Evolutionary conservation across 2,329 filamentous ascomycete genomes (phyloP).

Genomic region (Fusarium decemcellulare): DNA sequence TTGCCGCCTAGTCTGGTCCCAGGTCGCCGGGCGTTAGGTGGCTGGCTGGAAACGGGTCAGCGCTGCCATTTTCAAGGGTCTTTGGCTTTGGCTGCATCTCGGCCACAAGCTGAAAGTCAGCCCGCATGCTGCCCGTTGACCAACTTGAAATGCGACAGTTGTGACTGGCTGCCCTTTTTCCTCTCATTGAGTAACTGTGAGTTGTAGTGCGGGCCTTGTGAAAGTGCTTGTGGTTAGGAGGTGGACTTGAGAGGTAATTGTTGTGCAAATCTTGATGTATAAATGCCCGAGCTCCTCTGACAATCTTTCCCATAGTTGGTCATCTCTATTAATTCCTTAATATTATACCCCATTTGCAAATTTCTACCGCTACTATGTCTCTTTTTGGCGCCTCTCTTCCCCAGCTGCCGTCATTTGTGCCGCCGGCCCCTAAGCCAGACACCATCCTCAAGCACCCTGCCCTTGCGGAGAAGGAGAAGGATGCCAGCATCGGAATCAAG

Average conservation of each 20-base stretch:
- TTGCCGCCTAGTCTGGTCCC: not conserved
- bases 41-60: constrained; percentile 12
- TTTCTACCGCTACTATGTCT: constrained; percentile 11
- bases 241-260: not conserved
- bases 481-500: constrained; percentile 40
- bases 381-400: constrained; percentile 12
- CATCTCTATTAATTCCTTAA: not conserved
- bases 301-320: not conserved
- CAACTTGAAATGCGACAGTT: not conserved
- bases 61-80: not conserved
- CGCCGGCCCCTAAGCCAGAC: constrained; percentile 7
- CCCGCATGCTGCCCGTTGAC: not conserved
- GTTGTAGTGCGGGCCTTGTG: not conserved
- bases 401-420: not conserved
- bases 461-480: constrained; percentile 45
- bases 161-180: not conserved
- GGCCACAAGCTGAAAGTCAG: constrained; percentile 10
- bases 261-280: not conserved
- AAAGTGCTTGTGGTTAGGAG: not conserved
- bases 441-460: constrained; percentile 47
- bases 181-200: too few species aligned
- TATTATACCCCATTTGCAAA: not conserved
- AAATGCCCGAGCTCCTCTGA: not conserved
- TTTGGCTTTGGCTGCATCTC: not conserved
- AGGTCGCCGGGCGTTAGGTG: not conserved